A percentile compares a stretch with the other conserved stretches of the same genome.
Evolutionary conservation across 2,329 filamentous ascomycete genomes (phyloP).

Genomic region (Domatiomyces globalis): DNA sequence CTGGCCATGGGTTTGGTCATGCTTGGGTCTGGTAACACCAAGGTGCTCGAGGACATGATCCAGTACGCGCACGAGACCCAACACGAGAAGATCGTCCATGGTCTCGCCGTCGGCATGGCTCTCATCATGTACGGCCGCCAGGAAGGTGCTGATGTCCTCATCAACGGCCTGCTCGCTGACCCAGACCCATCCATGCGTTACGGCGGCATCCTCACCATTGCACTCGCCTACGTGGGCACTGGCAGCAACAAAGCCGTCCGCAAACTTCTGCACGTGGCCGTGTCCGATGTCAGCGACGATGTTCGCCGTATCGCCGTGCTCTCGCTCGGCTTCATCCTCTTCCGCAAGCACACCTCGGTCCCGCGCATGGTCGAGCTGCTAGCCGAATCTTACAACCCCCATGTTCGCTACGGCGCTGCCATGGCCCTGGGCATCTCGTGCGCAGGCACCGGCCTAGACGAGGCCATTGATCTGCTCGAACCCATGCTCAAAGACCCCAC

Average conservation of each 20-base stretch:
- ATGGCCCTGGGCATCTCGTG: constrained; percentile 98
- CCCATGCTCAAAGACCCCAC: constrained; percentile 99
- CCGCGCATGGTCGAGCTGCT: constrained; percentile 97
- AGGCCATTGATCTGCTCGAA: constrained; percentile 91
- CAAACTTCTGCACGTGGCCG: constrained; percentile 85
- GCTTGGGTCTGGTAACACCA: constrained; percentile 92
- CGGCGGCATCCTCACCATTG: constrained; percentile 97
- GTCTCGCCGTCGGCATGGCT: constrained; percentile 89
- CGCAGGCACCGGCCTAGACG: constrained; percentile 85
- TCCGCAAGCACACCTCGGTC: constrained; percentile 92
- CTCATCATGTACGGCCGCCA: constrained; percentile 96
- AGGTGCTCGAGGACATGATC: constrained; percentile 90
- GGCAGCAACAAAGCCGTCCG: constrained; percentile 98
- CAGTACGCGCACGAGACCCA: constrained; percentile 95
- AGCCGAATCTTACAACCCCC: constrained; percentile 96
- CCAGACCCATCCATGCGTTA: constrained; percentile 89
- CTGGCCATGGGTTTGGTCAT: constrained; percentile 95
- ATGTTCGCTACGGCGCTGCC: constrained; percentile 91
- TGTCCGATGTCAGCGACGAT: constrained; percentile 96
- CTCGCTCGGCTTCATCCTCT: constrained; percentile 95
- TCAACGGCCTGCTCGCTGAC: constrained; percentile 83
- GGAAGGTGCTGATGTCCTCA: constrained; percentile 85
- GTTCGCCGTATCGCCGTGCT: constrained; percentile 92
- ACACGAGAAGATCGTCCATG: constrained; percentile 96
- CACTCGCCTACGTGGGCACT: constrained; percentile 89